phyloP scores from a whole-genome alignment of 176 grass and related monocot genomes.

The Triticum dicoccoides region DNA sequence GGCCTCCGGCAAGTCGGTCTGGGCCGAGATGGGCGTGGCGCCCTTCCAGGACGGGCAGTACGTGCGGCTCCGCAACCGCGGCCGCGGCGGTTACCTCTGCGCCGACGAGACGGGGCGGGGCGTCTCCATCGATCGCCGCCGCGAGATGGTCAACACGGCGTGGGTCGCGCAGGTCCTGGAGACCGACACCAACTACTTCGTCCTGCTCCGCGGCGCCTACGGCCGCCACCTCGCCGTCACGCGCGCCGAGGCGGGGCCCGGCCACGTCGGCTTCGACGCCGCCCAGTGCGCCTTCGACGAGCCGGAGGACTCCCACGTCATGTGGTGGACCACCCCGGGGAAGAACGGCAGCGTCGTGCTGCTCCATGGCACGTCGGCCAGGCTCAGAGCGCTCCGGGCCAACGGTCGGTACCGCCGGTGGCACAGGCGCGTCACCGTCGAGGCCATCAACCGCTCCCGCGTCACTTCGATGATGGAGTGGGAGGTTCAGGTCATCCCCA shows the following conservation, averaged over 20 bases:
- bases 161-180: conserved; percentile 38
- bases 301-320: conserved; percentile 5
- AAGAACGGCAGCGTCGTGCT: conserved; percentile 24
- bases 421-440: conserved; percentile 22
- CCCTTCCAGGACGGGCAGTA: conserved; percentile 51
- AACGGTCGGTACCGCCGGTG: conserved; percentile 26
- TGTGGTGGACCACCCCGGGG: conserved; percentile 19
- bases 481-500: conserved; percentile 31
- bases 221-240: conserved; percentile 37
- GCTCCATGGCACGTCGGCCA: conserved; percentile 13
- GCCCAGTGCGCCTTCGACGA: conserved; percentile 20
- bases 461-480: conserved; percentile 48
- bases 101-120: conserved; percentile 24
- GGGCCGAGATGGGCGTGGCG: conserved; percentile 6
- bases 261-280: conserved; percentile 23
- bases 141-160: conserved; percentile 23
- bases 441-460: conserved; percentile 10
- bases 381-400: conserved; percentile 23
- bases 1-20: background rate
- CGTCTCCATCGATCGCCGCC: conserved; percentile 24
- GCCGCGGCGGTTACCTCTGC: conserved; percentile 40
- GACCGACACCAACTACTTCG: conserved; percentile 23
- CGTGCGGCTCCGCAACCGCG: conserved; percentile 48
- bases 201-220: conserved; percentile 38
- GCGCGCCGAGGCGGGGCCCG: background rate